Base-by-base conservation (phyloP, 495 filamentous ascomycete species). In the Penicillium lagena region DNA sequence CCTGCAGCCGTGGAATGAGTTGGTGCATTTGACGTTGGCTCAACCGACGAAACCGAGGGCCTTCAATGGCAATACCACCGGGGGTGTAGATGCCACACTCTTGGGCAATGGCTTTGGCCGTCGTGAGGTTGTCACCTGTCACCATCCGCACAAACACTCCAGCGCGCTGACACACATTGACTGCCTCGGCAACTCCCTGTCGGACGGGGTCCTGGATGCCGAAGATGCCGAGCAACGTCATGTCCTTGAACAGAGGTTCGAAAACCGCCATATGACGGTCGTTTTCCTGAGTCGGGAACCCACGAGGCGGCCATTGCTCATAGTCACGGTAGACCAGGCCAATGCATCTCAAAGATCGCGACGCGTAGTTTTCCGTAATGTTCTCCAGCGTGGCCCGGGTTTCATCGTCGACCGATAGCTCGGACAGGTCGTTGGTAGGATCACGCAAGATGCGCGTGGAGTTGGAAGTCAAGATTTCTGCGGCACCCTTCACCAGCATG, bases 141-240 rank as follows among this genome's bases (percentile, higher is more conserved):
- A 95, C 89, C 89, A 95, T 95, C 31, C 86, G 81, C 11, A 93
- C 87, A 51, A 81, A 82, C 36, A 95, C 86, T 51, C 89, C 89
- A 29, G 89, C 89, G 17, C 76, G 66, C 50, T 87, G 81, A 41
- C 85, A 89, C 41, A 80, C 72, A 14, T 68, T 62, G n/a, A 95
- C 88, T 7, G 89, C 84, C 28, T 90, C 82, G 9, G 75, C 67
- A 12, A 93, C 89, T 49, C 88, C 89, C 7, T 66, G 63, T 40
- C 89, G 87, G 27, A 95, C 77, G 12, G 89, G 89, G 66, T 95
- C 89, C 64, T 90, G 87, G 48, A 95, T 93, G 54, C 89, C 89
- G 40, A 93, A 85, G 51, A 94, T 66, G 12, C 86, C 83, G 39
- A 91, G 52, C 37, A 93, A 79, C 14, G 77, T 70, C 89, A 94